Evolutionary conservation across 2,329 filamentous ascomycete genomes (phyloP).

Genomic region (Fusarium xyrophilum): DNA sequence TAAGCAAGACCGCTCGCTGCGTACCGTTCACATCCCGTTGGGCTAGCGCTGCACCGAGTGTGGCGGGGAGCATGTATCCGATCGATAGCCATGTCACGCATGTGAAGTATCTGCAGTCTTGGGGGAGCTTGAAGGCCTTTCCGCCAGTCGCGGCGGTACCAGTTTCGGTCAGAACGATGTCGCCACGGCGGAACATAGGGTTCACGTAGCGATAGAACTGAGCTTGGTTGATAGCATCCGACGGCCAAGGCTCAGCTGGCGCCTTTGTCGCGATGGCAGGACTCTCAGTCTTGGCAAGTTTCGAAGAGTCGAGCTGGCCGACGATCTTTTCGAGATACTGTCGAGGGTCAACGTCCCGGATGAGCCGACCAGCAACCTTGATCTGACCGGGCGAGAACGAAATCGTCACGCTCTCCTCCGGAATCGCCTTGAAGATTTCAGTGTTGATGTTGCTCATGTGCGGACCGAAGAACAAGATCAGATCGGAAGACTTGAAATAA

Average conservation of each 20-base stretch:
- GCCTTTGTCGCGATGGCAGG: not conserved
- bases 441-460: slow-evolving; percentile 20
- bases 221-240: not conserved
- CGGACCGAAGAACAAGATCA: slow-evolving; percentile 7
- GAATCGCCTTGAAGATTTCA: not conserved
- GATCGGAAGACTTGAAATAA: slow-evolving; percentile 7
- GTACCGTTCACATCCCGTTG: not conserved
- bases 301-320: not conserved
- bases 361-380: not conserved
- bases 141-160: slow-evolving; percentile 17
- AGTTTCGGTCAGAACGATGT: slow-evolving; percentile 6
- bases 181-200: not conserved
- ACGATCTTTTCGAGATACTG: not conserved
- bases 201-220: slow-evolving; percentile 10
- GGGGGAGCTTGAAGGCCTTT: not conserved
- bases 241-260: not conserved
- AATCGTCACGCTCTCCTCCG: not conserved
- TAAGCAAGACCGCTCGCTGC: slow-evolving; percentile 9
- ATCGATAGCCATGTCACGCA: slow-evolving; percentile 17
- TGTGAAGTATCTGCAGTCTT: not conserved
- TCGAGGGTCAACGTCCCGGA: not conserved
- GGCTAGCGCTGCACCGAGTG: slow-evolving; percentile 6
- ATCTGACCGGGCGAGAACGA: not conserved
- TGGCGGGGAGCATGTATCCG: slow-evolving; percentile 20
- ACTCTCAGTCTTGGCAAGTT: not conserved